A percentile compares a stretch with the other conserved stretches of the same genome.
Conservation (phyloP, 1,284 basidiomycete genomes). For the Phlebopus sp. region DNA sequence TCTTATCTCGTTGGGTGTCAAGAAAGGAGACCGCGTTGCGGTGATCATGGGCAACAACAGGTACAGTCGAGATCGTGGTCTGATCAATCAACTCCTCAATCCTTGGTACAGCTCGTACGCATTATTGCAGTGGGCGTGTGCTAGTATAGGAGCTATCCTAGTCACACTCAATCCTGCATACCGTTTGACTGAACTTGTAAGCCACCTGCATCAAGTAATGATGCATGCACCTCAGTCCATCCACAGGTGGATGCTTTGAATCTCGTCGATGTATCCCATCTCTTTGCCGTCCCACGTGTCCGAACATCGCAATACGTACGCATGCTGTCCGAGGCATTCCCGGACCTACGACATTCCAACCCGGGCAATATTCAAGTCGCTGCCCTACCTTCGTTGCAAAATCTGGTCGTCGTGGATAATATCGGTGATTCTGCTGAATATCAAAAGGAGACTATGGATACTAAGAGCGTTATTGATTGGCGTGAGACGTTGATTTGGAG, state of each 20-base stretch:
- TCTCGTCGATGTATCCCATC: slow-evolving; percentile 65
- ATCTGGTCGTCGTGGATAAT: slow-evolving; percentile 71
- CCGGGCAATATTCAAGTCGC: slow-evolving; percentile 62
- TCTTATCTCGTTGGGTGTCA: slow-evolving; percentile 65
- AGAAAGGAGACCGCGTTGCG: slow-evolving; percentile 75
- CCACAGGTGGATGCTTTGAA: slow-evolving; percentile 59
- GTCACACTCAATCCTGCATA: slow-evolving; percentile 85
- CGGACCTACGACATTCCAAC: slow-evolving; percentile 47
- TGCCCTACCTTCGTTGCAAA: slow-evolving; percentile 60
- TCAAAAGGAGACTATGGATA: slow-evolving; percentile 40
- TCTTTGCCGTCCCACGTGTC: slow-evolving; percentile 72
- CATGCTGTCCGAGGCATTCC: slow-evolving; percentile 57
- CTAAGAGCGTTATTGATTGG: slow-evolving; percentile 61
- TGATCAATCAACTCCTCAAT: neutral
- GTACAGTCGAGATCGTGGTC: slow-evolving; percentile 33
- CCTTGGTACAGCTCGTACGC: slow-evolving; percentile 63
- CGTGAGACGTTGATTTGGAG: slow-evolving; percentile 63
- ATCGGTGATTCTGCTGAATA: slow-evolving; percentile 38
- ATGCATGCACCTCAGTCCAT: neutral
- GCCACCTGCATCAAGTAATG: slow-evolving; percentile 17
- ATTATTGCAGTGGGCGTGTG: slow-evolving; percentile 80
- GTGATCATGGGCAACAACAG: slow-evolving; percentile 84
- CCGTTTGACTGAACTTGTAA: slow-evolving; percentile 65
- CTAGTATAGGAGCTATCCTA: slow-evolving; percentile 74
- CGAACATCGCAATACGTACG: slow-evolving; percentile 62